Conservation (phyloP, 2,329 filamentous ascomycete species). For the Pestalotiopsis sp. region DNA sequence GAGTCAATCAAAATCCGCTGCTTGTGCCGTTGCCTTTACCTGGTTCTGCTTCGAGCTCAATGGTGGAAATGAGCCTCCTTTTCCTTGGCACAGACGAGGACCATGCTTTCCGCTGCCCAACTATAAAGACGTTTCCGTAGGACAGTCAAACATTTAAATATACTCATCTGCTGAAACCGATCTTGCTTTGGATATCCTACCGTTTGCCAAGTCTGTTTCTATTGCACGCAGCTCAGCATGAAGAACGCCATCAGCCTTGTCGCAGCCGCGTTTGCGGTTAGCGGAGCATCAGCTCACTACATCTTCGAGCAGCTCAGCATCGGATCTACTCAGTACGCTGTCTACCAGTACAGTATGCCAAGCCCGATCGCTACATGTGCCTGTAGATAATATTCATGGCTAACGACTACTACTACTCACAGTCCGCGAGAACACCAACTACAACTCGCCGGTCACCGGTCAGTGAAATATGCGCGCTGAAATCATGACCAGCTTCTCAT, state of each 20-base stretch:
- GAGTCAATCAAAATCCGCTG: background rate
- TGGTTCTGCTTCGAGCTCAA: background rate
- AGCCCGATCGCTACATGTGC: too few relatives aligned
- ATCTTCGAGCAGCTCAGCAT: conserved; percentile 42
- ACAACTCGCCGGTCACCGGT: conserved; percentile 49
- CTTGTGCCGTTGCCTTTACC: background rate
- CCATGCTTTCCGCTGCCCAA: background rate
- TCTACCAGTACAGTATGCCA: conserved; percentile 37
- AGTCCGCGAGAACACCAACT: conserved; percentile 50
- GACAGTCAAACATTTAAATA: background rate
- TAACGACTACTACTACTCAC: background rate
- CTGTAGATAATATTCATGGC: background rate
- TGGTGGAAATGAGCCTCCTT: conserved; percentile 8
- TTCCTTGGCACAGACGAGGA: background rate
- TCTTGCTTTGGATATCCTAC: background rate
- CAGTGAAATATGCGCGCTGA: background rate
- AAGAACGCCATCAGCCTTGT: conserved; percentile 4
- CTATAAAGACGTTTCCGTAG: background rate
- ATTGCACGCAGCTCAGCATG: background rate
- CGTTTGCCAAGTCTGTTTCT: background rate
- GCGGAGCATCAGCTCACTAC: conserved; percentile 41
- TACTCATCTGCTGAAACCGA: background rate
- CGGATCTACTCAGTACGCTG: conserved; percentile 33
- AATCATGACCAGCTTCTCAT: conserved; percentile 13
- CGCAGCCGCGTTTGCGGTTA: conserved; percentile 31